A percentile compares a stretch with the other conserved stretches of the same genome.
Evolutionary conservation across 441 rosid genomes (phyloP).

Genomic region (Cnidoscolus chayamansa): DNA sequence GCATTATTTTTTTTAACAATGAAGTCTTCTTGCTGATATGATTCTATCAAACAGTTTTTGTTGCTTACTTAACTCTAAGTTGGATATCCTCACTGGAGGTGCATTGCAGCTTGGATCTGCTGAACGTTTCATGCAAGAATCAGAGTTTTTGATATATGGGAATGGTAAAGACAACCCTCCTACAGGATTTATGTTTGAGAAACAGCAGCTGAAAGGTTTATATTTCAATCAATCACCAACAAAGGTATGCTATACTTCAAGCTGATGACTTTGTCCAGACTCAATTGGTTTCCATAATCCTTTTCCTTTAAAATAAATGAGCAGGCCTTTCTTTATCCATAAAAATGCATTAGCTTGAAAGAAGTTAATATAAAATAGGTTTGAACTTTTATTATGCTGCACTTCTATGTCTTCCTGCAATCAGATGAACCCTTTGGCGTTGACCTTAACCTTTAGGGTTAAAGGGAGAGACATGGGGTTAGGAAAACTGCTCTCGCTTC

Average conservation of each 20-base stretch:
- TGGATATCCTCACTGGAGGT: slow-evolving; percentile 13
- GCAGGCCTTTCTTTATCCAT: neutral
- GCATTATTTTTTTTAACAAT: neutral
- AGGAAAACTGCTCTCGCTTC: neutral
- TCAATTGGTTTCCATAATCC: neutral
- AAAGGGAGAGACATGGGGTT: neutral
- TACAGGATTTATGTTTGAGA: slow-evolving; percentile 93
- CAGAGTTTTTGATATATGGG: slow-evolving; percentile 75
- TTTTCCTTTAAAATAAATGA: neutral
- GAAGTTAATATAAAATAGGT: neutral
- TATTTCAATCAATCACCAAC: slow-evolving; percentile 85
- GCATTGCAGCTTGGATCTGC: slow-evolving; percentile 91
- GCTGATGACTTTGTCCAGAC: neutral
- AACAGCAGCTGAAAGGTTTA: slow-evolving; percentile 79
- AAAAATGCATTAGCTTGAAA: neutral
- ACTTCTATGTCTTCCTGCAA: neutral
- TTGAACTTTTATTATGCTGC: neutral
- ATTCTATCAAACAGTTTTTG: slow-evolving; percentile 12
- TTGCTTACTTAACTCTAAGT: slow-evolving; percentile 17
- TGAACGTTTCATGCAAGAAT: slow-evolving; percentile 76
- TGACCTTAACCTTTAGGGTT: neutral
- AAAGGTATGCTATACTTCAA: slow-evolving; percentile 52
- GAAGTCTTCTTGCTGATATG: neutral
- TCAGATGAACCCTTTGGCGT: neutral
- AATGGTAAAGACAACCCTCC: slow-evolving; percentile 81